A percentile compares a stretch with the other conserved stretches of the same genome.
Conservation (phyloP, 805 yeast genomes). For the Kodamaea leandrae region DNA sequence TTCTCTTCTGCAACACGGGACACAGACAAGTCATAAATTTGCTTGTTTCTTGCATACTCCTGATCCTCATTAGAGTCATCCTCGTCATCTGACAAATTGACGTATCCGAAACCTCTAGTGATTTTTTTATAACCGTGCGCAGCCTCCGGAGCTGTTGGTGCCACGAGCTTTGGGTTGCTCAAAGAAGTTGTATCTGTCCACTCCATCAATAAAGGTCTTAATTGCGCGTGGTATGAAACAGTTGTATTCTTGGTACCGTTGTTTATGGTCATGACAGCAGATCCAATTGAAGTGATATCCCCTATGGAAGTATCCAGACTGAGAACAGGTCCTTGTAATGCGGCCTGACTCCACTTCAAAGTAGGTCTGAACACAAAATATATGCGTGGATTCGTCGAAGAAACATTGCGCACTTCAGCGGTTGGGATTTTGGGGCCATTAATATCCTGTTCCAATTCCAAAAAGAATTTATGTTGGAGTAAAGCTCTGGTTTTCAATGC, state of each 20-base stretch:
- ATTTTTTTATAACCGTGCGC: slow-evolving; percentile 17
- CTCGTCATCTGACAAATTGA: slow-evolving; percentile 15
- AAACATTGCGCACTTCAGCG: slow-evolving; percentile 14
- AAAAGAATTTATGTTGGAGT: slow-evolving; percentile 19
- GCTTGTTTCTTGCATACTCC: background rate
- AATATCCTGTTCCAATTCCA: slow-evolving; percentile 14
- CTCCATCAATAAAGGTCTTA: slow-evolving; percentile 29
- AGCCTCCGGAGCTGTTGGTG: background rate
- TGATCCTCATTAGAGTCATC: slow-evolving; percentile 8
- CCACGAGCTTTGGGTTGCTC: background rate
- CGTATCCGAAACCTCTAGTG: slow-evolving; percentile 29
- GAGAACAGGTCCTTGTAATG: slow-evolving; percentile 27
- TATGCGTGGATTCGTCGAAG: slow-evolving; percentile 4
- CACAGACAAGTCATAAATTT: slow-evolving; percentile 15
- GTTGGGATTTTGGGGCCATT: slow-evolving; percentile 8
- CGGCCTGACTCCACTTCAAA: slow-evolving; percentile 3
- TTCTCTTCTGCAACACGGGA: slow-evolving; percentile 9
- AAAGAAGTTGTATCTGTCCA: background rate
- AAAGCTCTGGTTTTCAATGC: slow-evolving; percentile 14
- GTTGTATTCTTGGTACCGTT: slow-evolving; percentile 8
- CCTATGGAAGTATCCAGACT: background rate
- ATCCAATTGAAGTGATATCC: slow-evolving; percentile 9
- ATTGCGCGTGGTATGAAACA: slow-evolving; percentile 23
- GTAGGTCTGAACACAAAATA: slow-evolving; percentile 1
- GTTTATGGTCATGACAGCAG: slow-evolving; percentile 17